A percentile compares a stretch with the other conserved stretches of the same genome.
Conservation (phyloP, 345 rosid species). For the Pistacia atlantica region DNA sequence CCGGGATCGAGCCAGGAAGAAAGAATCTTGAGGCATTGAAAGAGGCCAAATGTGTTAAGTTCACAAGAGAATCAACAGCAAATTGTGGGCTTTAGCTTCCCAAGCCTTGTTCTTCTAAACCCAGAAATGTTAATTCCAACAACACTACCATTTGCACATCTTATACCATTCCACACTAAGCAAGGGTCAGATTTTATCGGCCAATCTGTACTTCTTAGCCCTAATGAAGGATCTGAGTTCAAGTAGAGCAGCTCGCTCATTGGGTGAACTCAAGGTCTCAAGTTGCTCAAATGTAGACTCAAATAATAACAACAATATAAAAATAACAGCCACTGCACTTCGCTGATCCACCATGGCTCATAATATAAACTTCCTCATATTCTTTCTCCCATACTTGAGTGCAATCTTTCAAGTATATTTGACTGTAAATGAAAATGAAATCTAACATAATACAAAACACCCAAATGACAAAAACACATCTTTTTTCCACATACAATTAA, state of each 20-base stretch:
- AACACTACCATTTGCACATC: constrained; percentile 66
- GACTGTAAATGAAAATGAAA: constrained; percentile 20
- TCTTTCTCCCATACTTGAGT: constrained; percentile 3
- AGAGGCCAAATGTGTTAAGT: constrained; percentile 60
- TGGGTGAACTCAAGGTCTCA: constrained; percentile 42
- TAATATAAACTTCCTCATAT: constrained; percentile 35
- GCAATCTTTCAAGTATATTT: constrained; percentile 12
- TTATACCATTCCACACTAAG: constrained; percentile 65
- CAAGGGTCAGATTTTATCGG: constrained; percentile 90
- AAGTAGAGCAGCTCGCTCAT: constrained; percentile 64
- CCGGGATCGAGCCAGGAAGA: constrained; percentile 83
- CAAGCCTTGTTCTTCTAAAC: constrained; percentile 80
- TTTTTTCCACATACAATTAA: background rate
- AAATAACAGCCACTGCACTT: constrained; percentile 36
- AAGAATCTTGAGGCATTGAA: constrained; percentile 80
- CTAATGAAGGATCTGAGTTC: constrained; percentile 85
- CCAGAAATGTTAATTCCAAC: constrained; percentile 78
- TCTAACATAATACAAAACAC: constrained; percentile 23
- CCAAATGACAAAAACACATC: constrained; percentile 27
- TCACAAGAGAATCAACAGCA: constrained; percentile 65
- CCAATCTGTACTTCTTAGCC: constrained; percentile 88
- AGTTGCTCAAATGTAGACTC: constrained; percentile 57
- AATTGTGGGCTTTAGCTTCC: constrained; percentile 78
- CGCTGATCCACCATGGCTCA: constrained; percentile 70
- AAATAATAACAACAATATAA: constrained; percentile 45